phyloP scores from a whole-genome alignment of 2,329 filamentous ascomycete species.

The Verticillium alfalfae region DNA sequence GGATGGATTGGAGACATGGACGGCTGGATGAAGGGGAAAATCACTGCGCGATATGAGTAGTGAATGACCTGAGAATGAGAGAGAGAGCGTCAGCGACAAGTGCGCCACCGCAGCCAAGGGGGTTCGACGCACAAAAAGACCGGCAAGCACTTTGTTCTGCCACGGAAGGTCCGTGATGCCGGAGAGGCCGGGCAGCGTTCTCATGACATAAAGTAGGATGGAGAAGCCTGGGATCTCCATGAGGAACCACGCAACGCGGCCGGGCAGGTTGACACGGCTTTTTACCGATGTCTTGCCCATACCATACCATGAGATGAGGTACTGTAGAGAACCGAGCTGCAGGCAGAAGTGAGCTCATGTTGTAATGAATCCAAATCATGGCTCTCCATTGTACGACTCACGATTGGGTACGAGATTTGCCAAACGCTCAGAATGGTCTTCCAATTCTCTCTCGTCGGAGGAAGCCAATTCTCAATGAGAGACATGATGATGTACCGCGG shows the following conservation, averaged over 20 bases:
- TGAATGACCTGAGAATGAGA: slow-evolving; percentile 59
- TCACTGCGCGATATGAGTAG: slow-evolving; percentile 83
- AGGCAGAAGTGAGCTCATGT: slow-evolving; percentile 3
- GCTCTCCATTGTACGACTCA: slow-evolving; percentile 22
- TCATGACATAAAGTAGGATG: slow-evolving; percentile 75
- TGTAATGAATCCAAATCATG: neutral
- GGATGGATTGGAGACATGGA: slow-evolving; percentile 88
- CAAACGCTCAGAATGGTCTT: slow-evolving; percentile 45
- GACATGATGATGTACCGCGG: slow-evolving; percentile 26
- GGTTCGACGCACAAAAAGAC: slow-evolving; percentile 48
- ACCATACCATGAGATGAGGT: slow-evolving; percentile 73
- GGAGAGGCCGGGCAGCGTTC: slow-evolving; percentile 54
- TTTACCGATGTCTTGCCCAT: slow-evolving; percentile 84
- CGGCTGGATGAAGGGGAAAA: slow-evolving; percentile 78
- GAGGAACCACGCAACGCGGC: slow-evolving; percentile 77
- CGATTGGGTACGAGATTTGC: slow-evolving; percentile 46
- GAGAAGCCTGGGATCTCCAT: slow-evolving; percentile 83
- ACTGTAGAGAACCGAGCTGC: slow-evolving; percentile 70
- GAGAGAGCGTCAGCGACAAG: neutral
- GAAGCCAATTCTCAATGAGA: slow-evolving; percentile 49
- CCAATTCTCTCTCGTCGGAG: slow-evolving; percentile 54
- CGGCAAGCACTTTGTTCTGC: slow-evolving; percentile 73
- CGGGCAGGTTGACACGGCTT: slow-evolving; percentile 78
- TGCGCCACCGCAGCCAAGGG: neutral
- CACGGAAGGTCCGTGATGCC: slow-evolving; percentile 60